Evolutionary conservation across 257 asterid genomes (phyloP).

Genomic region (Parsonsia alboflavescens): DNA sequence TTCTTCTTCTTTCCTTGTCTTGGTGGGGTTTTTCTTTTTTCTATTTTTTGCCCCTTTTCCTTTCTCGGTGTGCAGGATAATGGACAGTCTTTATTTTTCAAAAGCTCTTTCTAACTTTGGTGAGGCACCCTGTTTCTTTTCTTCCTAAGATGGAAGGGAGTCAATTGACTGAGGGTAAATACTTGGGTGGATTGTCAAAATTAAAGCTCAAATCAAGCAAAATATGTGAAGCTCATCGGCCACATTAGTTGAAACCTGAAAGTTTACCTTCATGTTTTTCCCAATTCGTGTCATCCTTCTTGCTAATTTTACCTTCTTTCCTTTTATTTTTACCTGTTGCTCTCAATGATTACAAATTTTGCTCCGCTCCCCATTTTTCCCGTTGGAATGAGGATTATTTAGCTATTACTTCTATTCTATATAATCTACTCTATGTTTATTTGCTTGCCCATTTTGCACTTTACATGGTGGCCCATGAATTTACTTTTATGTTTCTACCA

Average conservation of each 20-base stretch:
- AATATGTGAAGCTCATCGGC: background rate
- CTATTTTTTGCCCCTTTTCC: too few relatives aligned
- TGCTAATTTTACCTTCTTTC: background rate
- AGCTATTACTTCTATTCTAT: background rate
- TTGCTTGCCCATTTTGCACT: background rate
- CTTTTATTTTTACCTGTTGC: background rate
- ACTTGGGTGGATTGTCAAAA: background rate
- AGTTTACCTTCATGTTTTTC: too few relatives aligned
- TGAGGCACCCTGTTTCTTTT: background rate
- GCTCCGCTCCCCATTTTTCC: too few relatives aligned
- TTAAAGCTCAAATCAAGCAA: background rate
- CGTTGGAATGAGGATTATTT: background rate
- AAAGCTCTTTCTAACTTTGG: background rate
- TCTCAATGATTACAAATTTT: background rate
- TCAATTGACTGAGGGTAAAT: too few relatives aligned
- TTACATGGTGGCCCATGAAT: conserved; percentile 12
- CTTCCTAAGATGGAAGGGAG: too few relatives aligned
- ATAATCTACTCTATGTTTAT: background rate
- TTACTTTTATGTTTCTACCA: background rate
- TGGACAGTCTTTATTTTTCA: background rate
- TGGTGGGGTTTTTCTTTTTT: background rate
- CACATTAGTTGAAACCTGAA: too few relatives aligned
- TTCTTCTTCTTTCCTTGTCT: background rate
- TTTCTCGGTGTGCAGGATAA: background rate
- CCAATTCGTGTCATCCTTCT: background rate